Conservation (phyloP, 176 grass and related monocot genomes). For the Rhipidocladum racemiflorum region DNA sequence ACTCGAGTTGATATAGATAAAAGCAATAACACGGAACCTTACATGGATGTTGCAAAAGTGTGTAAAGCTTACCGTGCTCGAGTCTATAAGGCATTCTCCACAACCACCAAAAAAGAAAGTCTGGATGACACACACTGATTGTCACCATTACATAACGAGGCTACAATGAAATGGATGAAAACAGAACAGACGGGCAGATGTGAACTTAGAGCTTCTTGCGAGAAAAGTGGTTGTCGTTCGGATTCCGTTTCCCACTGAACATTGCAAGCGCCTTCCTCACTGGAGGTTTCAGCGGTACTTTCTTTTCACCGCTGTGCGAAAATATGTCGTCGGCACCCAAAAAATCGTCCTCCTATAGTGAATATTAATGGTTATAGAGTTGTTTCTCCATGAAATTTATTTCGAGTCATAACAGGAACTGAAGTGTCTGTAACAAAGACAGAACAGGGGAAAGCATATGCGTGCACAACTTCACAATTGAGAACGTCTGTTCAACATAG, state of each 20-base stretch:
- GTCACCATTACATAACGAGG: not conserved
- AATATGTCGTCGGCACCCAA: slow-evolving; percentile 68
- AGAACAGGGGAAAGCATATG: not conserved
- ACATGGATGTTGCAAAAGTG: slow-evolving; percentile 20
- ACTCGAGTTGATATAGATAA: not conserved
- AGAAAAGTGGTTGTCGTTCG: slow-evolving; percentile 96
- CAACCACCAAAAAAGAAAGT: not conserved
- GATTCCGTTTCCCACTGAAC: slow-evolving; percentile 91
- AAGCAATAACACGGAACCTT: not conserved
- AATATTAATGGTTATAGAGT: slow-evolving; percentile 1
- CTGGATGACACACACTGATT: not conserved
- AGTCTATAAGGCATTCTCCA: not conserved
- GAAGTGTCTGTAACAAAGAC: not conserved
- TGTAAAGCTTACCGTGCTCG: slow-evolving; percentile 1
- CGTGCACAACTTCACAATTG: not conserved
- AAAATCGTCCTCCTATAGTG: slow-evolving; percentile 66
- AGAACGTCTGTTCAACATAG: not conserved
- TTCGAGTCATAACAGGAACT: not conserved
- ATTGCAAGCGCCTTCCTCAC: slow-evolving; percentile 78
- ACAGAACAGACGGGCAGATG: not conserved
- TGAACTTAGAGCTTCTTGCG: slow-evolving; percentile 52
- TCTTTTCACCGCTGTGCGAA: slow-evolving; percentile 66
- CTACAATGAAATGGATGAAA: not conserved
- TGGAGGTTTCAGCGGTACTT: slow-evolving; percentile 73
- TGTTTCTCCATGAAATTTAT: not conserved